These are phyloP conservation scores for Cupressus sempervirens DNA, from an alignment of 75 land plant species.

Conservation along the genomic window DNA sequence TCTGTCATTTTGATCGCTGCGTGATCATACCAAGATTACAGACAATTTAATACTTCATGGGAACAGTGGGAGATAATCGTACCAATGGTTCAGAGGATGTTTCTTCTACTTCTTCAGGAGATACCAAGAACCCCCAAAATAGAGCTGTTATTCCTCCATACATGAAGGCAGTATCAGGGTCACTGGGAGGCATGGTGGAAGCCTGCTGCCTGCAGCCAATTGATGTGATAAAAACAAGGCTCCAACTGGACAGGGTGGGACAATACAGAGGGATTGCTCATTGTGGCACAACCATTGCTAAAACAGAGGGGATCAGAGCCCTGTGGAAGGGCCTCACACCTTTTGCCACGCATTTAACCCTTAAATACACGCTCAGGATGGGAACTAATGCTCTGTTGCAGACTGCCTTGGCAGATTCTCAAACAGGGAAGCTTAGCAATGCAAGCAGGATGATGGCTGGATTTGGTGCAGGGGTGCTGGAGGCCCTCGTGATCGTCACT, in stretches of 20 bases:
- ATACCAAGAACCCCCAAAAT: conserved; percentile 1
- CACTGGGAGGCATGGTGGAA: conserved; percentile 86
- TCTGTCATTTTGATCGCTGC: not conserved
- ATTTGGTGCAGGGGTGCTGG: conserved; percentile 92
- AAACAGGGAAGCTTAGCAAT: conserved; percentile 59
- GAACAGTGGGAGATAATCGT: not conserved
- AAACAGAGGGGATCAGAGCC: conserved; percentile 76
- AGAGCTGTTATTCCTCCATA: conserved; percentile 54
- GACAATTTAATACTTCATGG: not conserved
- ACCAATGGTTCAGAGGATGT: not conserved
- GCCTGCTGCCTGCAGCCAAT: conserved; percentile 95
- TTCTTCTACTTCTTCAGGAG: not conserved
- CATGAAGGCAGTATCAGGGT: conserved; percentile 90
- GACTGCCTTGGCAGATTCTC: conserved; percentile 53
- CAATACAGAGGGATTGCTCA: conserved; percentile 77
- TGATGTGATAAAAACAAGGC: conserved; percentile 91
- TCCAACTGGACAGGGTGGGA: conserved; percentile 74
- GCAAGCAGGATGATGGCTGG: conserved; percentile 57
- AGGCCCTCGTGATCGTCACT: conserved; percentile 88
- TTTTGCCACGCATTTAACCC: conserved; percentile 91
- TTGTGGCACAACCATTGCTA: conserved; percentile 61
- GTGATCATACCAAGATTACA: not conserved
- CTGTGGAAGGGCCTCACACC: conserved; percentile 99
- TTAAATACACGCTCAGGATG: conserved; percentile 94
- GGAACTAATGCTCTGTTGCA: conserved; percentile 89